Percentiles rank a stretch among this genome's conserved stretches.
Evolutionary conservation across 2,329 filamentous ascomycete species (phyloP).

Genomic region (Aureobasidium sp.): DNA sequence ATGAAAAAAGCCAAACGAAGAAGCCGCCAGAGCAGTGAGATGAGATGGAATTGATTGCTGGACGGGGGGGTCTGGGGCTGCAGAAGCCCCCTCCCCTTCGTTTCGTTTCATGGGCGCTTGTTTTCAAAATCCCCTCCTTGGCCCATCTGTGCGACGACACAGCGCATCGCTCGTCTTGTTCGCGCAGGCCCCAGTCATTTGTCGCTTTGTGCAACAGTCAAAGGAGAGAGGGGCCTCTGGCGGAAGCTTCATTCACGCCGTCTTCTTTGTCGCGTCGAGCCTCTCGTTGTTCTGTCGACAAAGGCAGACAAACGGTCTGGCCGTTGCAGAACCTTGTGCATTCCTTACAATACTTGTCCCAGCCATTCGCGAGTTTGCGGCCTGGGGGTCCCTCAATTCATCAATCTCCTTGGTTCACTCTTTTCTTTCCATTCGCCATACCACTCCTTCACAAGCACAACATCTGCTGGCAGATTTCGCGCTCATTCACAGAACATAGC

Average conservation of each 20-base stretch:
- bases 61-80: neutral
- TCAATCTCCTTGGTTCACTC: neutral
- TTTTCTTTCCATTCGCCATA: neutral
- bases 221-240: slow-evolving; percentile 12
- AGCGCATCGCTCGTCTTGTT: slow-evolving; percentile 5
- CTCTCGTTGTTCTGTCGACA: slow-evolving; percentile 9
- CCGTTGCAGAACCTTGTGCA: slow-evolving; percentile 8
- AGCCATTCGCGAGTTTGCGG: neutral
- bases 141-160: neutral
- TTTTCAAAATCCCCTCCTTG: neutral
- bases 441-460: neutral
- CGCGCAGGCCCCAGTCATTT: neutral
- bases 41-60: slow-evolving; percentile 1
- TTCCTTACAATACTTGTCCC: slow-evolving; percentile 13
- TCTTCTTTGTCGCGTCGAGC: slow-evolving; percentile 2
- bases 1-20: slow-evolving; percentile 8
- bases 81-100: neutral
- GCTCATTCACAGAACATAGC: neutral
- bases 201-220: slow-evolving; percentile 8
- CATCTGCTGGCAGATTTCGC: slow-evolving; percentile 17
- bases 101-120: neutral
- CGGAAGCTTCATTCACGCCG: neutral
- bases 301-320: slow-evolving; percentile 12
- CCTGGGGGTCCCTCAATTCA: neutral
- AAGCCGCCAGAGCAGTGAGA: neutral